These are phyloP conservation scores for Suillus brevipes DNA, from an alignment of 768 basidiomycete genomes.

Conservation along the genomic window DNA sequence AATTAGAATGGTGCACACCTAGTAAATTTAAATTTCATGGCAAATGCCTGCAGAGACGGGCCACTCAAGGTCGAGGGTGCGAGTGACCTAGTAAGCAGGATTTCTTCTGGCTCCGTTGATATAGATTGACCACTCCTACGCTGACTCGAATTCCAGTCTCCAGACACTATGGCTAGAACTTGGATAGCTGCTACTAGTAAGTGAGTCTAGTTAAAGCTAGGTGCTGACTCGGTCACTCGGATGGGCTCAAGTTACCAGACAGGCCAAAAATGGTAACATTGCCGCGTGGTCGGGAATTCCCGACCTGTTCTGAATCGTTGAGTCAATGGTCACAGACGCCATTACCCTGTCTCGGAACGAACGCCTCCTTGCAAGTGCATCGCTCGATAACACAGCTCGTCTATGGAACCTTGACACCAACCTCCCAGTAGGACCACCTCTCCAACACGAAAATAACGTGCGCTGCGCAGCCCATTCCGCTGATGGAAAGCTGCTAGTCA, in stretches of 20 bases:
- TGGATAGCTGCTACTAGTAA: too few relatives aligned
- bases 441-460: rapidly evolving
- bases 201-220: too few relatives aligned
- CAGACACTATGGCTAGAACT: too few relatives aligned
- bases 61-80: background rate
- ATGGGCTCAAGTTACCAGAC: too few relatives aligned
- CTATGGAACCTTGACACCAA: background rate
- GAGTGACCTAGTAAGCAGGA: too few relatives aligned
- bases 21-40: slow-evolving; percentile 39
- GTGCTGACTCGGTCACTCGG: too few relatives aligned
- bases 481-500: background rate
- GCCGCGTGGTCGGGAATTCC: background rate
- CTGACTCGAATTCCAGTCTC: too few relatives aligned
- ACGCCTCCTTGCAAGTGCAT: background rate
- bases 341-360: background rate
- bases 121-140: too few relatives aligned
- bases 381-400: background rate
- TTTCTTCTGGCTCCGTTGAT: too few relatives aligned
- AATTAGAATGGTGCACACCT: slow-evolving; percentile 21
- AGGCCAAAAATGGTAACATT: background rate
- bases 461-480: background rate
- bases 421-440: background rate
- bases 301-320: background rate
- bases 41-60: slow-evolving; percentile 14
- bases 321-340: too few relatives aligned